Evolutionary conservation across 768 basidiomycete genomes (phyloP).

Genomic region (Boletellus emodensis): DNA sequence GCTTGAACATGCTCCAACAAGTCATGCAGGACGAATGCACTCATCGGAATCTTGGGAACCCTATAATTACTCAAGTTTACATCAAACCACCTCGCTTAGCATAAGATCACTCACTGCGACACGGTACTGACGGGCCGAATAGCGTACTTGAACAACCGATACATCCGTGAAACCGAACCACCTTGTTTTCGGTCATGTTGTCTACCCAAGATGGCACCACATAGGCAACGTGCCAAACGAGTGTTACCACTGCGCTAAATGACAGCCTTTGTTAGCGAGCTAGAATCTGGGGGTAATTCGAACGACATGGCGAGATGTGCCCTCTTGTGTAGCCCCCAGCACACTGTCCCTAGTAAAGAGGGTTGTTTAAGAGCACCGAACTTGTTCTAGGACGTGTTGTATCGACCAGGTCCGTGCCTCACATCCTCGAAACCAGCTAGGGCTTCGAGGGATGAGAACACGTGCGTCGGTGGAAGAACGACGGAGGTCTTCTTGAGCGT

Average conservation of each 20-base stretch:
- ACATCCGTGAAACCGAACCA: conserved; percentile 39
- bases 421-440: conserved; percentile 46
- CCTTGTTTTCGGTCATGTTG: conserved; percentile 47
- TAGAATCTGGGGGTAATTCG: conserved; percentile 1
- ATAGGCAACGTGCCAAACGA: conserved; percentile 67
- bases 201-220: conserved; percentile 79
- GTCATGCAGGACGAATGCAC: conserved; percentile 87
- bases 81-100: neutral
- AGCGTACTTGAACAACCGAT: conserved; percentile 80
- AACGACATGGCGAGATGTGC: conserved; percentile 45
- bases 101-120: conserved; percentile 50
- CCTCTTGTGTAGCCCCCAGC: conserved; percentile 87
- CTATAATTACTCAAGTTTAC: conserved; percentile 19
- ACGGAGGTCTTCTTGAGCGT: conserved; percentile 91
- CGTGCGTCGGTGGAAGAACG: conserved; percentile 60
- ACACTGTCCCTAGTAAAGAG: conserved; percentile 65
- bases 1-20: conserved; percentile 90
- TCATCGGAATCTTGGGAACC: conserved; percentile 52
- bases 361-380: conserved; percentile 77
- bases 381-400: conserved; percentile 86
- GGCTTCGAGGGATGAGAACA: conserved; percentile 44
- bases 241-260: conserved; percentile 58
- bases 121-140: conserved; percentile 64
- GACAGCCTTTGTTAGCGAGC: conserved; percentile 17
- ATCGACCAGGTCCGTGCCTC: conserved; percentile 66